Base-by-base conservation (phyloP, 176 grass and related monocot species). In the Cymbopogon citratus region DNA sequence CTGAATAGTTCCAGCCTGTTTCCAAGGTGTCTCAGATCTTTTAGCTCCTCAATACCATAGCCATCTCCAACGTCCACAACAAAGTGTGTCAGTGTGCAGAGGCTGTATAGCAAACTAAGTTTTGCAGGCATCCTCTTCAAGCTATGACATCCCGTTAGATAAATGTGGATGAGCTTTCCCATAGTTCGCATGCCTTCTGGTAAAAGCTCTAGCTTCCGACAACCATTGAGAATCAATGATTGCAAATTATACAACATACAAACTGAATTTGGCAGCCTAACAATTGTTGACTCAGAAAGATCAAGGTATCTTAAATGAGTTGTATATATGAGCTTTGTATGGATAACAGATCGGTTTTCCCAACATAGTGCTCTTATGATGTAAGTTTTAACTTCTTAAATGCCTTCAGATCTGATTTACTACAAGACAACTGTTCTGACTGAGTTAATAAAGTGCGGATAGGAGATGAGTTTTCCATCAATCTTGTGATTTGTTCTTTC, bases 221-320 rank as follows among this genome's bases (percentile, higher is more conserved):
- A 86, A 10, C 0, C 0, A 15, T 68, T 56, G 5, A 86, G 63
- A 21, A 15, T 69, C 14, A 81, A 5, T 0, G 64, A 3, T 10
- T 51, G 63, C 5, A 87, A 31, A 23, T 39, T 87, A 39, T 87
- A 49, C 6, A 81, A 5, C 71, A 61, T 0, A 49, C 71, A 81
- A 23, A 81, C 0, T 28, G 78, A 60, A 29, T 14, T 1, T 9
- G 78, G 9, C 4, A 87, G 28, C 0, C 9, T 38, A 28, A n/a
- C 7, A 7, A 81, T 29, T 0, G 0, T 1, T 23, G 52, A 23
- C 21, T 8, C 0, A 23, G 52, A 23, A 57, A 57, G 52, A 57
- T 57, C 49, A 26, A 87, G 78, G 46, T 81, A 81, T 3, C 71
- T 14, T n/a, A 87, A 35, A 68, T 87, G 78, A 14, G 51, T 6